Conservation (phyloP, 1,284 basidiomycete species). For the Puccinia triticina region DNA sequence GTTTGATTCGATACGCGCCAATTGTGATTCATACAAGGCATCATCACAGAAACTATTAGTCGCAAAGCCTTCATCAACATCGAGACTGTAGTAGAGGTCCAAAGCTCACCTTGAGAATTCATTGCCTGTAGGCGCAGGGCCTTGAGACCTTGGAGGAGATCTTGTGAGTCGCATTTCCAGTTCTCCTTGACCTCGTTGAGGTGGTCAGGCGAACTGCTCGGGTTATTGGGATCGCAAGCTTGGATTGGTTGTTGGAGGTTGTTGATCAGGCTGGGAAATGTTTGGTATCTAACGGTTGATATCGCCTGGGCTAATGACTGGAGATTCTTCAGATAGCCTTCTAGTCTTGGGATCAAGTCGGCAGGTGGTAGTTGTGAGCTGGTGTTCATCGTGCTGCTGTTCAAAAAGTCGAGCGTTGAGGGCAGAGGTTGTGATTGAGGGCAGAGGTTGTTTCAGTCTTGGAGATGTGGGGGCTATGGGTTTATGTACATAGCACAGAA, state of each 20-base stretch:
- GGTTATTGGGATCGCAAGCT: slow-evolving; percentile 3
- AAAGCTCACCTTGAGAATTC: background rate
- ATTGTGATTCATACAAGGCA: background rate
- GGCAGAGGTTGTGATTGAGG: too few species aligned
- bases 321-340: background rate
- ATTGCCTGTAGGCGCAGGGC: background rate
- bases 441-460: too few species aligned
- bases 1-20: too few species aligned
- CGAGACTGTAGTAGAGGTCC: too few species aligned
- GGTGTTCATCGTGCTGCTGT: background rate
- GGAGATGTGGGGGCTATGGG: too few species aligned
- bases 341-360: background rate
- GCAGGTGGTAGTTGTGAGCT: background rate
- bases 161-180: background rate
- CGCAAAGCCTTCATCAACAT: background rate
- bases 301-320: background rate
- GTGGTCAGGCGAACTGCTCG: background rate
- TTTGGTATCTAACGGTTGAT: background rate
- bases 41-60: too few species aligned
- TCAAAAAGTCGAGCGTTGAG: too few species aligned
- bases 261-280: background rate
- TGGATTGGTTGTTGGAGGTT: background rate
- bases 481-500: too few species aligned
- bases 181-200: background rate
- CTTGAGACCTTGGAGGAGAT: background rate